phyloP scores from a whole-genome alignment of 345 rosid species.

The Eucalyptus sp. region DNA sequence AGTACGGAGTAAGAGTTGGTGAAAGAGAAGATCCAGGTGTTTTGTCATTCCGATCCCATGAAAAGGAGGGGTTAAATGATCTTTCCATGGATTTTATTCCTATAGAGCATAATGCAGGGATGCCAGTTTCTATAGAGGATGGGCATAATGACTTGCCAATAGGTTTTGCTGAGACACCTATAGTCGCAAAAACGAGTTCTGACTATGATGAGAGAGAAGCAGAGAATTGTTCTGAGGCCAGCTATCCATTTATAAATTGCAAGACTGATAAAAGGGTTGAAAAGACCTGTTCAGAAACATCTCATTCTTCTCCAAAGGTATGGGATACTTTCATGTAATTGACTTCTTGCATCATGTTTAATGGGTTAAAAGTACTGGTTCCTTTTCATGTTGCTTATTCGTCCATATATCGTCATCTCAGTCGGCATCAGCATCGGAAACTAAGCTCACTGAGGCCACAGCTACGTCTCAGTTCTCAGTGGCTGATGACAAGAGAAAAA shows the following conservation, averaged over 20 bases:
- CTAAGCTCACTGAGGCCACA: neutral
- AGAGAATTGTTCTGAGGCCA: neutral
- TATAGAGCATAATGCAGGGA: constrained; percentile 2
- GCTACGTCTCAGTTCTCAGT: constrained; percentile 12
- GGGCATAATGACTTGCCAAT: neutral
- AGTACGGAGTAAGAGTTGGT: neutral
- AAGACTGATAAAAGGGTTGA: neutral
- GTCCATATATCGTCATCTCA: neutral
- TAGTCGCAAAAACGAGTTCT: neutral
- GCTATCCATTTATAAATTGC: neutral
- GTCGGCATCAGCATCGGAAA: constrained; percentile 4
- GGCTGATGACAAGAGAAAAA: constrained; percentile 2
- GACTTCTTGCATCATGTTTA: neutral
- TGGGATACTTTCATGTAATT: neutral
- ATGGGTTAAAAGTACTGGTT: neutral
- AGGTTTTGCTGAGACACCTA: constrained; percentile 1
- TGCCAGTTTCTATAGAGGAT: constrained; percentile 7
- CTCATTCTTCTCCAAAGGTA: constrained; percentile 25
- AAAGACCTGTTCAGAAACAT: neutral
- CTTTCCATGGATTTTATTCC: neutral
- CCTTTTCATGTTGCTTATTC: neutral
- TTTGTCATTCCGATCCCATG: constrained; percentile 8
- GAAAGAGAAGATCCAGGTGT: constrained; percentile 11
- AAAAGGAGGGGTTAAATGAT: neutral
- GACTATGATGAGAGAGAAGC: neutral